phyloP scores from a whole-genome alignment of 192 early-diverging fungal genomes.

The Coemansia sp. region DNA sequence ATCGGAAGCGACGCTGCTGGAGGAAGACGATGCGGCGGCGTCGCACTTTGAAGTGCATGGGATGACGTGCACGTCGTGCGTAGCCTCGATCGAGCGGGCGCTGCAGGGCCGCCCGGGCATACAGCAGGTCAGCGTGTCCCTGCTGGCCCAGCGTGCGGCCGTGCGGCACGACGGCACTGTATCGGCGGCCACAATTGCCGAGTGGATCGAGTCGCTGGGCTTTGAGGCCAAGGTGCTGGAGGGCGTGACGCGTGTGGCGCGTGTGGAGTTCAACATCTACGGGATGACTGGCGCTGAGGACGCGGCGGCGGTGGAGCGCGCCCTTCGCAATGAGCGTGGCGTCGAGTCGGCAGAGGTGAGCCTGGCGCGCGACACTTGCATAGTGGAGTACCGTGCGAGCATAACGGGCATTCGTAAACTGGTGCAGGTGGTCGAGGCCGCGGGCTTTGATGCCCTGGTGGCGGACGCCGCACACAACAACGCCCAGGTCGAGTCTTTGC shows the following conservation, averaged over 20 bases:
- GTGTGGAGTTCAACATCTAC: constrained; percentile 72
- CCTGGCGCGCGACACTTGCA: constrained; percentile 68
- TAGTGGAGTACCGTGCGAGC: constrained; percentile 61
- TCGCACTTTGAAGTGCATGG: constrained; percentile 66
- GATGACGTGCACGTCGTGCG: constrained; percentile 97
- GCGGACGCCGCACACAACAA: constrained; percentile 59
- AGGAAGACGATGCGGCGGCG: background rate
- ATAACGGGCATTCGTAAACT: constrained; percentile 69
- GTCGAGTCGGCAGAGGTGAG: constrained; percentile 65
- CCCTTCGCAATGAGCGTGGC: constrained; percentile 21
- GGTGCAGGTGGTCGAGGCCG: constrained; percentile 69
- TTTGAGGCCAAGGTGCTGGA: constrained; percentile 62
- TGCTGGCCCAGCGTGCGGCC: constrained; percentile 76
- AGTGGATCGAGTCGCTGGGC: constrained; percentile 64
- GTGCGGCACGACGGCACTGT: constrained; percentile 58
- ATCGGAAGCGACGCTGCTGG: constrained; percentile 35
- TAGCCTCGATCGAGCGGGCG: constrained; percentile 73
- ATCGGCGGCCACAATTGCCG: constrained; percentile 50
- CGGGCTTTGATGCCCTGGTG: constrained; percentile 76
- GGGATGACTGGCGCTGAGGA: constrained; percentile 91
- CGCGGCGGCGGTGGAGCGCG: constrained; percentile 70
- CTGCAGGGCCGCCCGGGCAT: constrained; percentile 59
- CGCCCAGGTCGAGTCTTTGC: constrained; percentile 79
- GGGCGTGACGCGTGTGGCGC: constrained; percentile 37
- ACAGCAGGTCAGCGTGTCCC: constrained; percentile 68